Evolutionary conservation across 345 rosid species (phyloP).

Genomic region (Passiflora organensis): DNA sequence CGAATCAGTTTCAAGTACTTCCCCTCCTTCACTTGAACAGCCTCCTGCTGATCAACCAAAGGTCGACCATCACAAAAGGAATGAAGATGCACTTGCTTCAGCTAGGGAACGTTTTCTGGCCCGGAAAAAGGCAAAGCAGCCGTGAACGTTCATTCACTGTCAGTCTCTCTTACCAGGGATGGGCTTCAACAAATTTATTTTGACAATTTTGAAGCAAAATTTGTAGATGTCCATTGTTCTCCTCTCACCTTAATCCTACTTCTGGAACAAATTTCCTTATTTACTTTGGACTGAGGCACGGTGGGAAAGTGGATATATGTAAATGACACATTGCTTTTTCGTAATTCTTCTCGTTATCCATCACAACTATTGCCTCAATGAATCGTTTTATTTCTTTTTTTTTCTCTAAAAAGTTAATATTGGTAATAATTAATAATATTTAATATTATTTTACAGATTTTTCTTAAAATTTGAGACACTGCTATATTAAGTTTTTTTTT

Average conservation of each 20-base stretch:
- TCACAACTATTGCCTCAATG: no score
- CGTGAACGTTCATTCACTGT: constrained; percentile 7
- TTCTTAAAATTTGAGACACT: no score
- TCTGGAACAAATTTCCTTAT: background rate
- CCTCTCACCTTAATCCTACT: no score
- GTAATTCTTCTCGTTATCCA: no score
- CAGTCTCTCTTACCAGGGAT: background rate
- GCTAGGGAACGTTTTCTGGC: constrained; percentile 78
- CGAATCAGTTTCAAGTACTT: constrained; percentile 18
- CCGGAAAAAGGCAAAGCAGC: constrained; percentile 62
- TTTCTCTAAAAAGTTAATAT: no score
- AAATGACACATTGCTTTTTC: no score
- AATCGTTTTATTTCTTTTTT: no score
- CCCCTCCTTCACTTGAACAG: constrained; percentile 24
- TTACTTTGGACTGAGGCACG: background rate
- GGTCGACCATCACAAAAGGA: constrained; percentile 54
- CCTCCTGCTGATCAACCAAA: constrained; percentile 35
- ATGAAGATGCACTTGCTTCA: constrained; percentile 61
- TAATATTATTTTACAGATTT: no score
- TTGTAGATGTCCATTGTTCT: background rate
- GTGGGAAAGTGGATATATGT: no score
- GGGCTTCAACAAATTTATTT: background rate
- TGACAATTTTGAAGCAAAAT: background rate
- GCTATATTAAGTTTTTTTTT: no score
- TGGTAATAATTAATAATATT: no score